phyloP scores from a whole-genome alignment of 2,329 filamentous ascomycete species.

The Aspergillus neoniger region DNA sequence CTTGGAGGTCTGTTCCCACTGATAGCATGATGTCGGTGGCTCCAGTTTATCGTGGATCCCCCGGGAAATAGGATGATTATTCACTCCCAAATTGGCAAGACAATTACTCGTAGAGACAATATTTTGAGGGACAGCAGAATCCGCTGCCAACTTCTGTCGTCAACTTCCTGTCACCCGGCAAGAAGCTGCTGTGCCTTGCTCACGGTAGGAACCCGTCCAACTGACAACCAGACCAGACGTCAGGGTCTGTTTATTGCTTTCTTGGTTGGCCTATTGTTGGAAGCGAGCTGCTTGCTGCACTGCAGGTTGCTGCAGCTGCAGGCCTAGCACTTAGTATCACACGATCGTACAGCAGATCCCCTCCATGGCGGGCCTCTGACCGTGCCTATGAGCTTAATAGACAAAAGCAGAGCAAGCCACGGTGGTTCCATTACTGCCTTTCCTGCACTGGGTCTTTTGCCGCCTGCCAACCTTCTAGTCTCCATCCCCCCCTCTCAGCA shows the following conservation, averaged over 20 bases:
- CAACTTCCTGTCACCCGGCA: background rate
- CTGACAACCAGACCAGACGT: background rate
- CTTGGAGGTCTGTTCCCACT: background rate
- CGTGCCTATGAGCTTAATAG: conserved; percentile 15
- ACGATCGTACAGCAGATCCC: conserved; percentile 2
- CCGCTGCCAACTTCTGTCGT: no score
- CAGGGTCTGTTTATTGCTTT: no score
- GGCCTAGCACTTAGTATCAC: conserved; percentile 13
- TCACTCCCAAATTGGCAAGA: background rate
- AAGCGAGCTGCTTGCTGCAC: background rate
- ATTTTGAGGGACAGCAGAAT: no score
- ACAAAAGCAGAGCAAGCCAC: conserved; percentile 1
- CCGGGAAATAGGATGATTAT: background rate
- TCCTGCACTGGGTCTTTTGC: background rate
- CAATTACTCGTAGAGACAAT: no score
- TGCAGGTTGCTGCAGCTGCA: conserved; percentile 16
- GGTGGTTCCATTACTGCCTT: background rate
- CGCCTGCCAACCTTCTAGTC: background rate
- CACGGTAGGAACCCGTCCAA: conserved; percentile 11
- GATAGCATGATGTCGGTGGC: background rate
- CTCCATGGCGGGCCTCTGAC: background rate
- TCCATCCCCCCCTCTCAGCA: background rate
- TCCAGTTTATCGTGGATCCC: no score
- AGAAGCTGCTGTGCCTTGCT: background rate
- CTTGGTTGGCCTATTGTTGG: no score